Evolutionary conservation across 495 filamentous ascomycete genomes (phyloP).

Genomic region (Aspergillus diversus): DNA sequence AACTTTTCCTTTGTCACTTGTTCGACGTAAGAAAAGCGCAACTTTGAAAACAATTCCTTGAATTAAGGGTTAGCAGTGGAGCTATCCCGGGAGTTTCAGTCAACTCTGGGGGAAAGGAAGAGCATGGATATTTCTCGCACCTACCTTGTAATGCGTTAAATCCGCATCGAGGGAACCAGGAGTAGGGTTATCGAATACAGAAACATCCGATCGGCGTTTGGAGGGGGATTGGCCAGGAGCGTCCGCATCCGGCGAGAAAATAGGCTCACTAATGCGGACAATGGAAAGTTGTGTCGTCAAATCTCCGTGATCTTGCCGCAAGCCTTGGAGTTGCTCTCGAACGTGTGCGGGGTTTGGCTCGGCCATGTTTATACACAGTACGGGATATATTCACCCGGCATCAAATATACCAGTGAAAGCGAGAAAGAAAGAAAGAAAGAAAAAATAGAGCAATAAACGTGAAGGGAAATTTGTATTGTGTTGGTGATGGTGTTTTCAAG

Average conservation of each 20-base stretch:
- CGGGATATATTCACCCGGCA: not conserved
- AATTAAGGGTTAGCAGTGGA: not conserved
- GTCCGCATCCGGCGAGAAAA: constrained; percentile 53
- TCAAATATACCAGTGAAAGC: not conserved
- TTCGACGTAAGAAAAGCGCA: constrained; percentile 81
- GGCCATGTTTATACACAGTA: constrained; percentile 28
- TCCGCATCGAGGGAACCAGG: constrained; percentile 81
- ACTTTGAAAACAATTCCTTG: constrained; percentile 89
- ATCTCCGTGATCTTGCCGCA: constrained; percentile 54
- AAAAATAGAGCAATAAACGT: not conserved
- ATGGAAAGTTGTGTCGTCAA: constrained; percentile 62
- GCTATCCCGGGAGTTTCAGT: not conserved
- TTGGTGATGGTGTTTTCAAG: not conserved
- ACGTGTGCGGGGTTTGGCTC: constrained; percentile 32
- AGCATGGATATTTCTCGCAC: not conserved
- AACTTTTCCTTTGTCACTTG: constrained; percentile 96
- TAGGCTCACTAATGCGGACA: constrained; percentile 74
- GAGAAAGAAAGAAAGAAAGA: not conserved
- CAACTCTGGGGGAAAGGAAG: not conserved
- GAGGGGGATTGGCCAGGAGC: constrained; percentile 33
- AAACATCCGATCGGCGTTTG: constrained; percentile 72
- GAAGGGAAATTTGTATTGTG: not conserved
- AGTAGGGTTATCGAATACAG: constrained; percentile 68
- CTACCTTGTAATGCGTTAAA: constrained; percentile 80
- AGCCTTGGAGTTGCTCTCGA: constrained; percentile 40